A percentile compares a stretch with the other conserved stretches of the same genome.
phyloP scores from a whole-genome alignment of 148 eudicot species.

The Nyssa sinensis region DNA sequence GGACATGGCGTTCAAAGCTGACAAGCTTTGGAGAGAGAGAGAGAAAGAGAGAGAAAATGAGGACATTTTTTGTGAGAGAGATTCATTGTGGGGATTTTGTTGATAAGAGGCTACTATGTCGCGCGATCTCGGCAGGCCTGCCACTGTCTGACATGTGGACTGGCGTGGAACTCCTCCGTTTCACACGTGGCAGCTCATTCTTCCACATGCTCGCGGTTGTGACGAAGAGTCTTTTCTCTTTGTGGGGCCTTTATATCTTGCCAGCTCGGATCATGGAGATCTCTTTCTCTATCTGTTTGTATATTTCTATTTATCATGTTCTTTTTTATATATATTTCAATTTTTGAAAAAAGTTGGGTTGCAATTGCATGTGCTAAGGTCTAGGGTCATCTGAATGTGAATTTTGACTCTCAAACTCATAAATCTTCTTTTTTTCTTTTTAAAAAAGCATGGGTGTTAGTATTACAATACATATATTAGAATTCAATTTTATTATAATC shows the following conservation, averaged over 20 bases:
- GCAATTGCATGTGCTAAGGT: too few species aligned
- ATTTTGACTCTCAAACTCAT: too few species aligned
- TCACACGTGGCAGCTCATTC: constrained; percentile 28
- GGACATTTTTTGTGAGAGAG: constrained; percentile 11
- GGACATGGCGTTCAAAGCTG: constrained; percentile 48
- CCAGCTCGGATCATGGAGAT: constrained; percentile 24
- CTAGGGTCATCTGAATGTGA: too few species aligned
- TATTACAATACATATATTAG: too few species aligned
- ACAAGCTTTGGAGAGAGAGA: constrained; percentile 6
- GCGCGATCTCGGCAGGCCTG: constrained; percentile 60
- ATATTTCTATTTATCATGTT: too few species aligned
- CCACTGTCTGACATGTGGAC: constrained; percentile 56
- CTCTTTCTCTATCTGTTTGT: not conserved
- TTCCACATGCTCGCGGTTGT: constrained; percentile 32
- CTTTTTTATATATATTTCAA: too few species aligned
- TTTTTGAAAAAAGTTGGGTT: too few species aligned
- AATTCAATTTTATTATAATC: too few species aligned
- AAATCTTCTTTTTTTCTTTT: too few species aligned
- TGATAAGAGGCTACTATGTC: constrained; percentile 54
- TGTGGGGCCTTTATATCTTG: constrained; percentile 26
- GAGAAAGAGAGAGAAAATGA: constrained; percentile 5
- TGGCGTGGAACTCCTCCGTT: constrained; percentile 16
- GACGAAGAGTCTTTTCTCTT: too few species aligned
- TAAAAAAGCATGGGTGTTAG: too few species aligned
- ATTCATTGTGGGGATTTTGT: constrained; percentile 20